Conservation (phyloP, 129 eudicot genomes). For the Flaveria ramosissima region DNA sequence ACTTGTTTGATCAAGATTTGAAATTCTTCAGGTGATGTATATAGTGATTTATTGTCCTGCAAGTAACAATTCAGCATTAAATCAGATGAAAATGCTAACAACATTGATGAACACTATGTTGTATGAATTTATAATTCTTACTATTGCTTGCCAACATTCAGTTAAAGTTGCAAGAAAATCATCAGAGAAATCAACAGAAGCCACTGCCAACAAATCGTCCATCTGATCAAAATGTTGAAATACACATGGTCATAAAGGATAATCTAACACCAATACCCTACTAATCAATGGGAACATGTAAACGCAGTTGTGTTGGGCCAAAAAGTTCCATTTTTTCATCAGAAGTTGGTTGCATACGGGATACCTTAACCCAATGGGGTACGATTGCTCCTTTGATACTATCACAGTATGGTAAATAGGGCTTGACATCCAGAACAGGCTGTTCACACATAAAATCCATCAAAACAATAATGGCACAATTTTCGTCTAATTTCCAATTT, state of each 20-base stretch:
- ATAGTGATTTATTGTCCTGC: constrained; percentile 69
- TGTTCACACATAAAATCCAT: constrained; percentile 38
- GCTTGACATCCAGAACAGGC: constrained; percentile 94
- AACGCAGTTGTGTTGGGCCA: too few relatives aligned
- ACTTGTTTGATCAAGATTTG: constrained; percentile 68
- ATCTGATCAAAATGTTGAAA: constrained; percentile 50
- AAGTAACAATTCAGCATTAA: not conserved
- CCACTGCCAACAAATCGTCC: constrained; percentile 63
- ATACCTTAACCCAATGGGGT: constrained; percentile 96
- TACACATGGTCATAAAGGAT: not conserved
- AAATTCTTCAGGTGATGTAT: constrained; percentile 71
- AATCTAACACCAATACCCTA: too few relatives aligned
- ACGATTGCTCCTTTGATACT: constrained; percentile 69
- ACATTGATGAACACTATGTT: not conserved
- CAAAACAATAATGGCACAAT: not conserved
- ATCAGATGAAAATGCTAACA: constrained; percentile 5
- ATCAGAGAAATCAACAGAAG: constrained; percentile 66
- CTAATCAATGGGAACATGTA: too few relatives aligned
- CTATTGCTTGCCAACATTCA: constrained; percentile 63
- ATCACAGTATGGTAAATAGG: constrained; percentile 93
- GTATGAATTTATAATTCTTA: constrained; percentile 29
- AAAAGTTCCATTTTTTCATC: too few relatives aligned
- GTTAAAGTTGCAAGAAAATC: constrained; percentile 53
- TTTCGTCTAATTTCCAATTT: constrained; percentile 1
- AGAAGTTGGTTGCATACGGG: not conserved